Base-by-base conservation (phyloP, 495 filamentous ascomycete species). In the Aspergillus hancockii region DNA sequence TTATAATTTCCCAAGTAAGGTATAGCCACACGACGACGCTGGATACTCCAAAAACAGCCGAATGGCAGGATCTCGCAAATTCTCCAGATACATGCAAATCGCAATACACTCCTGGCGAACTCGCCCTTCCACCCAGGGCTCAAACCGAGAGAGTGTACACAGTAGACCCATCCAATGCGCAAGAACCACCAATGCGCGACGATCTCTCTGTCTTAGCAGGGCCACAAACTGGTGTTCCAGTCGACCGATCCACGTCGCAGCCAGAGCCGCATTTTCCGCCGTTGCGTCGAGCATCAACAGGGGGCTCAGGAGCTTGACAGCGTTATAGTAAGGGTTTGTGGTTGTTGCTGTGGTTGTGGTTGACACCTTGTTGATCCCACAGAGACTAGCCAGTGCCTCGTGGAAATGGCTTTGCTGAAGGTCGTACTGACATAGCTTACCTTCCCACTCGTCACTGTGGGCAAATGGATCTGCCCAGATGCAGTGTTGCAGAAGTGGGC, bases 101-200 rank as follows among this genome's bases (percentile, higher is more conserved):
- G 74, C 69, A 10, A 64, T 63, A 50, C 70, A 72, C 63, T 77
- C 74, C 21, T 68, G 54, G 28, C 65, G 46, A 22, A 75, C 61
- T 30, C 74, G 52, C 0, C 59, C 51, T 21, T 66, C 53, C 23
- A 77, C 64, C 67, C 70, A 78, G 0, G 21, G 54, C 50, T 61
- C 43, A 69, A 69, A 77, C 51, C 58, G 46, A 38, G 63, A 32
- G 21, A 60, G 30, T 38, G 50, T 52, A 51, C 70, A 70, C 67
- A 70, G 65, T 51, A 80, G 50, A 3, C 77, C 69, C 49, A 68
- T 72, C 66, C 73, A 82, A 52, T 79, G 63, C 3, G 74, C 72
- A 23, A 81, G 55, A 1, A 81, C 58, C 1, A 75, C 65, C 9
- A 82, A 41, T 3, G 74, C 69, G 36, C 66, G 34, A 12, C 76